Percentiles rank a stretch among this genome's conserved stretches.
Evolutionary conservation across 78 protist species (phyloP).

Genomic region (Dictyostelium purpureum): DNA sequence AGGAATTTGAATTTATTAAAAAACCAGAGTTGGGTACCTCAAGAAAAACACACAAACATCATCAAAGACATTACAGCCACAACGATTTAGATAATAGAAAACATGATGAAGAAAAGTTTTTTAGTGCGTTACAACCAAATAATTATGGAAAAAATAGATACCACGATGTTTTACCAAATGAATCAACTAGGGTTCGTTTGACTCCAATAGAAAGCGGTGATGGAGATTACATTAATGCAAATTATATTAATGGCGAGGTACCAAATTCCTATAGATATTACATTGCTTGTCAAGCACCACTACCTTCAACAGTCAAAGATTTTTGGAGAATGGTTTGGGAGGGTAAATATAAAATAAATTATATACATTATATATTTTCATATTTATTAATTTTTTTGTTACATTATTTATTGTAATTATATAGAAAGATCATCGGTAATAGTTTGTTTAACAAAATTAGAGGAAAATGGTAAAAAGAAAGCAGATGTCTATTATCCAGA

Average conservation of each 20-base stretch:
- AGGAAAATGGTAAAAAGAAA: constrained; percentile 73
- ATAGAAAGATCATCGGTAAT: constrained; percentile 59
- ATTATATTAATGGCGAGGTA: constrained; percentile 77
- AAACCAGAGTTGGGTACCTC: constrained; percentile 32
- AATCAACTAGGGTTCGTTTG: constrained; percentile 63
- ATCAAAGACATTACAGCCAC: constrained; percentile 62
- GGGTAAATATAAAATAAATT: constrained; percentile 28
- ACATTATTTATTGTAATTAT: neutral
- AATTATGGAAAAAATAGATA: constrained; percentile 71
- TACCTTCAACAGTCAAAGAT: constrained; percentile 59
- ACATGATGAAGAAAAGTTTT: constrained; percentile 74
- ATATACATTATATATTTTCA: neutral
- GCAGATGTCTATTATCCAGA: constrained; percentile 83
- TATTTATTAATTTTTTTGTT: too few species aligned
- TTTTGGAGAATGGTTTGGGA: constrained; percentile 87
- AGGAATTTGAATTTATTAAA: constrained; percentile 50
- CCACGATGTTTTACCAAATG: constrained; percentile 77
- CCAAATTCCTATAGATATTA: constrained; percentile 74
- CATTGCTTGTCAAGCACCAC: constrained; percentile 81
- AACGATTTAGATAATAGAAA: constrained; percentile 60
- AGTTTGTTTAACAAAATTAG: constrained; percentile 72
- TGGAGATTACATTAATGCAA: constrained; percentile 78
- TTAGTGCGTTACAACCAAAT: constrained; percentile 61
- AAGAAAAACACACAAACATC: constrained; percentile 41
- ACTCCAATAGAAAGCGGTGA: constrained; percentile 50